Evolutionary conservation across 768 basidiomycete species (phyloP).

Genomic region (Suillus plorans): DNA sequence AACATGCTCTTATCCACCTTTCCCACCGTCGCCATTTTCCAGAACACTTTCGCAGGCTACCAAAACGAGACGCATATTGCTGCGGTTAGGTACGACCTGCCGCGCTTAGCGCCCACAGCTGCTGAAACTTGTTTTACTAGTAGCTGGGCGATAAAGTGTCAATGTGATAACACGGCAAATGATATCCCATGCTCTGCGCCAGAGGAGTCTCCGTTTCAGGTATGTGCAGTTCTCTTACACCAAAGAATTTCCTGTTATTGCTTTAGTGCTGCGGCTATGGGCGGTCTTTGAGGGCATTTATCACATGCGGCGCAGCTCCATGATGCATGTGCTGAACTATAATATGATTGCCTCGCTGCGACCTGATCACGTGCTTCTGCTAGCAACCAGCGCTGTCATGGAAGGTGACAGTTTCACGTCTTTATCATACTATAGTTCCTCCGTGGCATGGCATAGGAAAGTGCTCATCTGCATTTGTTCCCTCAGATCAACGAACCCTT

Average conservation of each 20-base stretch:
- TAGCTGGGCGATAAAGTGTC: neutral
- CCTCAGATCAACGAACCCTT: constrained; percentile 9
- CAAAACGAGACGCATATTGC: neutral
- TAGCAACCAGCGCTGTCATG: constrained; percentile 5
- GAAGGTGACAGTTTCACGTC: neutral
- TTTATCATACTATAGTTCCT: constrained; percentile 5
- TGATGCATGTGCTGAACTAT: neutral
- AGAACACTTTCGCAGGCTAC: neutral
- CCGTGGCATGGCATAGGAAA: constrained; percentile 5
- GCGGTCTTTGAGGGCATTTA: neutral
- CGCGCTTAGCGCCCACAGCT: neutral
- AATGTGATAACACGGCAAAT: neutral
- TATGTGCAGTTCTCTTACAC: neutral
- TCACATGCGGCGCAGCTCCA: neutral
- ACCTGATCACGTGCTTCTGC: constrained; percentile 11
- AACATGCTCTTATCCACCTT: neutral
- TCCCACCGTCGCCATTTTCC: neutral
- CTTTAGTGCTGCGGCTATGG: neutral
- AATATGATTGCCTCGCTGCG: neutral
- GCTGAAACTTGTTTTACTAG: neutral
- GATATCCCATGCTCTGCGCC: neutral
- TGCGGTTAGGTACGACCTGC: neutral
- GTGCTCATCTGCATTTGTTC: constrained; percentile 9
- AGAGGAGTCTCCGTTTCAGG: neutral
- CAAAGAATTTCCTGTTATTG: neutral